Evolutionary conservation across 371 early-diverging fungal species (phyloP).

Genomic region (Sporodiniella umbellata): DNA sequence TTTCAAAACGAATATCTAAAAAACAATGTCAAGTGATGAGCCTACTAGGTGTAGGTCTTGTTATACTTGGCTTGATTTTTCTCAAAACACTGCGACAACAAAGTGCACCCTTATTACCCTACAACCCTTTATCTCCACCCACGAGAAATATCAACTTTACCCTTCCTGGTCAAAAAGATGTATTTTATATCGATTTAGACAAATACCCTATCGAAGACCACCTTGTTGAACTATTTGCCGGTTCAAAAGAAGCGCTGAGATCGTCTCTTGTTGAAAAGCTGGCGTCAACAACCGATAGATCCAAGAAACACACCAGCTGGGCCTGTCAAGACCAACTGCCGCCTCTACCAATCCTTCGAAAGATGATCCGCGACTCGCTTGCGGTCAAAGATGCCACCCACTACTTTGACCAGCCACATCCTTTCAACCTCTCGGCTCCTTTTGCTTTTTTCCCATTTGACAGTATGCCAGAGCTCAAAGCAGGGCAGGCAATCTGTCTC

Average conservation of each 20-base stretch:
- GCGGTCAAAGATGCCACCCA: conserved; percentile 4
- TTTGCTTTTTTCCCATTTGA: conserved; percentile 19
- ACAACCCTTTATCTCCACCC: neutral
- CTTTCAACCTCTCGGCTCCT: conserved; percentile 5
- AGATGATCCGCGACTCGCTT: conserved; percentile 10
- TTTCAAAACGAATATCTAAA: neutral
- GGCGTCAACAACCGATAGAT: neutral
- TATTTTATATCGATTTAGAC: conserved; percentile 12
- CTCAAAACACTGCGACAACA: neutral
- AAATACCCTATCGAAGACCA: conserved; percentile 21
- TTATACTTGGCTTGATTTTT: neutral
- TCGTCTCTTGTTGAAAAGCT: neutral
- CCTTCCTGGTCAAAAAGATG: conserved; percentile 1
- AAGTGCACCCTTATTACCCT: neutral
- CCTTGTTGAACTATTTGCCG: conserved; percentile 8
- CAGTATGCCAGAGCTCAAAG: neutral
- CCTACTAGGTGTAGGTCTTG: neutral
- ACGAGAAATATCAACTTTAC: conserved; percentile 8
- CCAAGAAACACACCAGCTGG: neutral
- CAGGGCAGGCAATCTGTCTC: conserved; percentile 18
- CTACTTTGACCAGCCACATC: conserved; percentile 4
- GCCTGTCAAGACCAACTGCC: conserved; percentile 18
- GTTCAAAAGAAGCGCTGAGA: neutral
- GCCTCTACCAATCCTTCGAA: conserved; percentile 23
- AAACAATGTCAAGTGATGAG: neutral